Evolutionary conservation across 2,329 filamentous ascomycete genomes (phyloP).

Genomic region (Penicillium oxalicum): DNA sequence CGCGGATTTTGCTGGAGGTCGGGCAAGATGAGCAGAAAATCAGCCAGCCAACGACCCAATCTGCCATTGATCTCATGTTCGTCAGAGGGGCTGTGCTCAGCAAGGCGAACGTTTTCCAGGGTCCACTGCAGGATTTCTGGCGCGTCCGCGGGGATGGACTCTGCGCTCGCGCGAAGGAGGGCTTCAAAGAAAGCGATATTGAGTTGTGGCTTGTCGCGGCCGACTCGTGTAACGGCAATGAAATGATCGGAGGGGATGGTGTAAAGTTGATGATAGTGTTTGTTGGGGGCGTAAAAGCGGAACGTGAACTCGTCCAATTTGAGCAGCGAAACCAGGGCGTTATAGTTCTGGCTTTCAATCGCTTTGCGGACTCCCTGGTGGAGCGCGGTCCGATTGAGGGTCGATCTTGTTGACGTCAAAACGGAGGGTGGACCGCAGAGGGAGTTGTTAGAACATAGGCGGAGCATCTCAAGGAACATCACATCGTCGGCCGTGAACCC

Average conservation of each 20-base stretch:
- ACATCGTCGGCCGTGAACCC: constrained; percentile 29
- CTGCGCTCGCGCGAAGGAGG: constrained; percentile 34
- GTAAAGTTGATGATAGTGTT: constrained; percentile 13
- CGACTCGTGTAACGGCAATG: constrained; percentile 23
- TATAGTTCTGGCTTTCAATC: constrained; percentile 28
- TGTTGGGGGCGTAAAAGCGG: constrained; percentile 10
- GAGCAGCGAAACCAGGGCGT: constrained; percentile 31
- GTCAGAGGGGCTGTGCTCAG: background rate
- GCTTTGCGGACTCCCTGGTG: constrained; percentile 39
- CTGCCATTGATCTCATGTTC: constrained; percentile 11
- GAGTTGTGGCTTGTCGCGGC: constrained; percentile 15
- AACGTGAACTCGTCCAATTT: constrained; percentile 33
- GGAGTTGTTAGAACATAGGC: constrained; percentile 21
- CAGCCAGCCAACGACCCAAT: constrained; percentile 33
- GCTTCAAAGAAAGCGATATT: constrained; percentile 26
- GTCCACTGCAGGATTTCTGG: constrained; percentile 35
- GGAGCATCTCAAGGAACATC: constrained; percentile 33
- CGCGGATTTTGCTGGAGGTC: constrained; percentile 15
- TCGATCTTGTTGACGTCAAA: background rate
- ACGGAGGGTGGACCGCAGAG: background rate
- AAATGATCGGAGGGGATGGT: constrained; percentile 32
- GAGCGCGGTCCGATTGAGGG: constrained; percentile 27
- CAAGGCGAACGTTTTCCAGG: constrained; percentile 17
- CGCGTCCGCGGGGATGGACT: constrained; percentile 34
- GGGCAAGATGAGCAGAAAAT: constrained; percentile 31